Conservation (phyloP, 768 basidiomycete genomes). For the Epithele typhae region DNA sequence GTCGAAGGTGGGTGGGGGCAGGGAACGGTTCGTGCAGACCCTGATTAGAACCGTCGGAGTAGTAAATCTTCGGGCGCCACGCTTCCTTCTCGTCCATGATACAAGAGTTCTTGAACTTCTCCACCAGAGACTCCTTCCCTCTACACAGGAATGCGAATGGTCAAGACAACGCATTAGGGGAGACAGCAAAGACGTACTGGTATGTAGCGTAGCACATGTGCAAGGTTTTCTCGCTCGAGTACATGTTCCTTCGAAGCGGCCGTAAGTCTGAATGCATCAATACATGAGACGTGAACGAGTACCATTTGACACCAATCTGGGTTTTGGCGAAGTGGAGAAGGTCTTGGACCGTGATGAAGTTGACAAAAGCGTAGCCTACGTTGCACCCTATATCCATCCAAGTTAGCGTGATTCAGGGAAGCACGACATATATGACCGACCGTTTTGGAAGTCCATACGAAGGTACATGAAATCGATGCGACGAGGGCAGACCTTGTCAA, state of each 20-base stretch:
- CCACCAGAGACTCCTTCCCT: conserved; percentile 86
- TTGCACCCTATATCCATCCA: conserved; percentile 53
- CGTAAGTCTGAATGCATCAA: not conserved
- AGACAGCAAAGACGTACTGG: conserved; percentile 44
- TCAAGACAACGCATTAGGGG: no score
- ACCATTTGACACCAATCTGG: conserved; percentile 82
- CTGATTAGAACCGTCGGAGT: conserved; percentile 66
- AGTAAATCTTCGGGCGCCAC: conserved; percentile 85
- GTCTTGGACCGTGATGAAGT: conserved; percentile 78
- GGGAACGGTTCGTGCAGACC: conserved; percentile 82
- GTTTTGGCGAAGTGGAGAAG: conserved; percentile 70
- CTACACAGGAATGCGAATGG: no score
- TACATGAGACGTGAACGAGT: conserved; percentile 13
- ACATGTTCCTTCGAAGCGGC: conserved; percentile 68
- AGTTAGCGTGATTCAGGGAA: no score
- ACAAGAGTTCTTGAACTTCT: conserved; percentile 88
- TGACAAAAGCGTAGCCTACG: conserved; percentile 85
- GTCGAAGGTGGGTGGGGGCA: conserved; percentile 70
- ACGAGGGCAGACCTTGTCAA: conserved; percentile 67
- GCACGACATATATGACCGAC: conserved; percentile 32
- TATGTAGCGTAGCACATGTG: conserved; percentile 93
- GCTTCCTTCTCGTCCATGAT: conserved; percentile 85
- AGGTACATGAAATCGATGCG: conserved; percentile 85
- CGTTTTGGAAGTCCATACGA: conserved; percentile 81
- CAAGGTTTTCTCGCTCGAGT: conserved; percentile 84